Evolutionary conservation across 2,329 filamentous ascomycete species (phyloP), one percentile per base, ranked within the genome.

Genomic region (Aureobasidium sp.): DNA sequence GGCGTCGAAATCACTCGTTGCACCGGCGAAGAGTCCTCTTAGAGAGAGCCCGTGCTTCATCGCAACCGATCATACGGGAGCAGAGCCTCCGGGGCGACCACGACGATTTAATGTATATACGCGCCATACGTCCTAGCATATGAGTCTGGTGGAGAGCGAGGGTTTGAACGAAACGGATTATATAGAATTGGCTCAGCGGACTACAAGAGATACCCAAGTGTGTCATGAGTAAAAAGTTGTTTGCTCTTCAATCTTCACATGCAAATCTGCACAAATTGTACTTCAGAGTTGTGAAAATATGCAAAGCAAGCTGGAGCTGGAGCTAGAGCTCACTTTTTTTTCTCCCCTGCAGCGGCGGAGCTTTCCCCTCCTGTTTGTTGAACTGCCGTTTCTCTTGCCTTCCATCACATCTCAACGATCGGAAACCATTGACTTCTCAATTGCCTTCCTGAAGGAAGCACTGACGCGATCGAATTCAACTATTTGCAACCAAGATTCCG

Each of bases 1-100:
- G 86, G 81, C 3, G 74, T 88, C n/a, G 86, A 88, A 68, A 82
- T 88, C 54, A 86, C 85, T 3, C 77, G 76, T 66, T 88, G 85
- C 68, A 70, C 81, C 13, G 78, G 77, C 1, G 69, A 72, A 42
- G 68, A 69, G 59, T 54, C 63, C 9, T 63, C 39, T 6, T 57
- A 57, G 60, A 53, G 48, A 49, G 16, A 42, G 54, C 54, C 54
- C 42, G 54, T 58, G 54, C 51, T 36, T 58, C 42, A 55, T 7
- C 45, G 29, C 37, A 45, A 36, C 25, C 47, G 47, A 50, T 48
- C 54, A 13, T 29, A 27, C 58, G 58, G 58, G 57, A 61, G 45
- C 57, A 63, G 47, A 58, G 21, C 21, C 21, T 21, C 21, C 21
- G 21, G 21, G 21, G 21, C 21, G 1, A 21, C 21, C 21, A 47